Base-by-base conservation (phyloP, 805 yeast species). In the Ogataea parapolymorpha region DNA sequence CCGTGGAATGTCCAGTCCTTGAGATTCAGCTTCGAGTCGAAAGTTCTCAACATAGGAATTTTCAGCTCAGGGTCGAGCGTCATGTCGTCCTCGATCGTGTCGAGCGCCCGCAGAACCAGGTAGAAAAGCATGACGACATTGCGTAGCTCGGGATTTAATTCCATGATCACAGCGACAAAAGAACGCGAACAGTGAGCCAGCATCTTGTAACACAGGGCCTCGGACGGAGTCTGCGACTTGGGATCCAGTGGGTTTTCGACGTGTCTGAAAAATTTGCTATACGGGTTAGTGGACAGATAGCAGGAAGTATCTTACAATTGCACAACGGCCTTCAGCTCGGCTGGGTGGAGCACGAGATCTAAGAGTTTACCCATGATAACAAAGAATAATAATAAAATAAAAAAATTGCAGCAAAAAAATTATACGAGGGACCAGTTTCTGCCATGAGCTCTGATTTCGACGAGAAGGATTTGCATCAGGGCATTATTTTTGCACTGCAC, bases 11-110 rank as follows among this genome's bases (percentile, higher is more conserved):
- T 82, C 95, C 96, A 93, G 49, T 81, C 87, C 29, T 72, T 68
- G 3, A 75, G 61, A 33, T 70, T 66, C 50, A 93, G 71, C 46
- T 84, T 81, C 22, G 74, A 64, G 59, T 80, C 71, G 63, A 93
- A 93, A 3, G 60, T 50, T 44, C 91, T 73, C 51, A 93, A 72
- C 36, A 89, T 61, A 2, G 93, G 89, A 18, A 89, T 67, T 66
- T 93, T 93, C 45, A 79, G 53, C 15, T 72, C 70, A 5, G 85
- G 80, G 46, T 78, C 82, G 44, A 93, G 67, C 7, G 93, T 76
- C 95, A 89, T 89, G 62, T 93, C 98, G 63, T 93, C 99, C 63
- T 93, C 99, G 41, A 93, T 75, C 1, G 99, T 93, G 59, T 93
- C 99, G 54, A 93, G 75, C 2, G 95, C 99, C 46, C 99, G 76